Base-by-base conservation (phyloP, 306 rosid genomes). In the Astragalus membranaceus region DNA sequence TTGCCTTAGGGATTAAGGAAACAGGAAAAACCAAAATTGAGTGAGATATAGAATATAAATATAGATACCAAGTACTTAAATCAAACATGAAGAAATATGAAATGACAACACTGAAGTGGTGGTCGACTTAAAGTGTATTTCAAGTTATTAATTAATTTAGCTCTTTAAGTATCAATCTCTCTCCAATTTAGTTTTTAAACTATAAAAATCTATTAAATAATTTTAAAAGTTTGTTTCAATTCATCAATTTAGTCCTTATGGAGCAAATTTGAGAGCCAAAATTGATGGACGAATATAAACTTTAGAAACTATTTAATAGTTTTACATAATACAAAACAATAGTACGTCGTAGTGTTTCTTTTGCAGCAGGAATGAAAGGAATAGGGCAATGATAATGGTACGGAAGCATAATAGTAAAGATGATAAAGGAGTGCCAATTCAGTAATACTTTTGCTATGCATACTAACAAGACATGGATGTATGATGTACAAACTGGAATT, bases 1-100 rank as follows among this genome's bases (percentile, higher is more conserved):
- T 72, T 77, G 76, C 79, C 87, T 79, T 77, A 69, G 26, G 11
- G 51, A 41, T 30, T 69, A 81, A 81, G 83, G 82, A 84, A 73
- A 64, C 70, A 39, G 2, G 23, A 20, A 20, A 20, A 20, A 59
- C 29, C 30, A 43, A 49, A 37, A 42, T 55, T 60, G 62, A 75
- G 56, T 60, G 62, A 75, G 56, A 42, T 47, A 4, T 33, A 13
- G 29, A 49, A 10, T 53, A 3, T 20, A 10, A 15, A 67, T 33
- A 47, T 1, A 1, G 7, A 6, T 20, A 39, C 4, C 23, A 26
- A 41, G 11, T n/a, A 3, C 61, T 33, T 46, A 10, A 13, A 41
- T 58, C 7, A 48, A 70, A 36, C 42, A 30, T 4, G 10, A 74
- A 41, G 73, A 67, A 68, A 67, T 52, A 64, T 72, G 70, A 75